Percentiles rank a stretch among this genome's conserved stretches.
phyloP scores from a whole-genome alignment of 495 filamentous ascomycete species.

The Jackrogersella multiformis region DNA sequence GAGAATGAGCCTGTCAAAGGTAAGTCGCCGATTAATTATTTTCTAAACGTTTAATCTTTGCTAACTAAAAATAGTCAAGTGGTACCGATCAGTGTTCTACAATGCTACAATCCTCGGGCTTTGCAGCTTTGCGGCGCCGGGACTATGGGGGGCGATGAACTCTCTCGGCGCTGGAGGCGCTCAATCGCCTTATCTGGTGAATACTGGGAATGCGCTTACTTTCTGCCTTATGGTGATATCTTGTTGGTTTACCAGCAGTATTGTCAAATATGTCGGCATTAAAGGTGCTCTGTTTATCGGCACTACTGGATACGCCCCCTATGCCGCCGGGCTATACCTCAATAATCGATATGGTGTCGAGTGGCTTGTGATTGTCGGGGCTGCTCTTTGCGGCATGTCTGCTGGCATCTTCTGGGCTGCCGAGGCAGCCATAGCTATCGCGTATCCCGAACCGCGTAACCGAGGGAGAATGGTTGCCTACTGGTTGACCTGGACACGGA shows the following conservation, averaged over 20 bases:
- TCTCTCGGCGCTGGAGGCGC: constrained; percentile 72
- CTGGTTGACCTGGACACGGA: constrained; percentile 69
- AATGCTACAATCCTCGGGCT: constrained; percentile 71
- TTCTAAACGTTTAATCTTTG: background rate
- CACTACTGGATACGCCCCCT: constrained; percentile 72
- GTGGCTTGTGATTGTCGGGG: constrained; percentile 71
- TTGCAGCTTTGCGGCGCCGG: constrained; percentile 70
- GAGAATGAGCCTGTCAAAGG: constrained; percentile 22
- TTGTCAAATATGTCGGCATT: constrained; percentile 69
- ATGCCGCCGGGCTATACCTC: constrained; percentile 70
- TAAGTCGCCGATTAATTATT: background rate
- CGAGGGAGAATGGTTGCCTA: constrained; percentile 67
- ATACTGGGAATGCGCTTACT: constrained; percentile 73
- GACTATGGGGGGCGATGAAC: constrained; percentile 77
- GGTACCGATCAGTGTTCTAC: constrained; percentile 70
- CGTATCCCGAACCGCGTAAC: constrained; percentile 71
- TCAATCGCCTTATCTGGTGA: constrained; percentile 70
- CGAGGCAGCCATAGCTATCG: constrained; percentile 70
- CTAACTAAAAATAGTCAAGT: constrained; percentile 59
- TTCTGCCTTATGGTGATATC: constrained; percentile 73
- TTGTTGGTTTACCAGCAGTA: constrained; percentile 63
- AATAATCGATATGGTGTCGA: constrained; percentile 71
- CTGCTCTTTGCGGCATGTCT: constrained; percentile 69
- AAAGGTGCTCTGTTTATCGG: constrained; percentile 71
- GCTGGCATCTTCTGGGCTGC: constrained; percentile 76